Evolutionary conservation across 371 early-diverging fungal genomes (phyloP), one percentile per base, ranked within the genome.

Genomic region (Batkoa obscura): DNA sequence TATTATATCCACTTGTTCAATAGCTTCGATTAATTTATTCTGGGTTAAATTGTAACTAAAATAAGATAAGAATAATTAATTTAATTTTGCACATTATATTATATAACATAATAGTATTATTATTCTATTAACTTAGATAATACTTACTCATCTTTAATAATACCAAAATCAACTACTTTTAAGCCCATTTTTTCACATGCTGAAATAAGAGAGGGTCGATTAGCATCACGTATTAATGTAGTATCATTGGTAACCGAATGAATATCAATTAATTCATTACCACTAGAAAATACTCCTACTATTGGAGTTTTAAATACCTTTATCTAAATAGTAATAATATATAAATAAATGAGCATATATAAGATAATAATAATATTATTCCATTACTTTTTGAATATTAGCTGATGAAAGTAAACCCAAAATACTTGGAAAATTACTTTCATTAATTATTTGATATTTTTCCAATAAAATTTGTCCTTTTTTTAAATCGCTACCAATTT

Each of bases 281-380:
- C 95, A 0, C 92, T 83, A 0, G 90, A 88, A 43, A 92, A 57
- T 6, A 94, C 78, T 2, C 83, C 90, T 3, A 91, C 79, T 0
- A 68, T 65, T 0, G 93, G 93, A 45, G 76, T 73, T 34, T 75
- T 66, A 61, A 72, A 71, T 0, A 85, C 84, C 1, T 58, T 50
- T 45, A 89, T 80, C 57, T 76, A 60, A n/a, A n/a, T 30, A 13
- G 43, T 51, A 34, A 15, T 10, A 36, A 56, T 35, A 23, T 23
- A 45, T 15, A 6, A 13, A 15, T 45, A 13, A 12, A 15, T 45
- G 45, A 45, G 8, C 6, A 45, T 4, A 13, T 4, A 15, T 45
- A 23, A 0, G 23, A 23, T 23, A 23, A 23, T 0, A 23, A 23
- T 23, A 23, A 23, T 15, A 45, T 45, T 45, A 15, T 15, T 13